phyloP scores from a whole-genome alignment of 108 stramenopile genomes.

The Cyclotella baltica region DNA sequence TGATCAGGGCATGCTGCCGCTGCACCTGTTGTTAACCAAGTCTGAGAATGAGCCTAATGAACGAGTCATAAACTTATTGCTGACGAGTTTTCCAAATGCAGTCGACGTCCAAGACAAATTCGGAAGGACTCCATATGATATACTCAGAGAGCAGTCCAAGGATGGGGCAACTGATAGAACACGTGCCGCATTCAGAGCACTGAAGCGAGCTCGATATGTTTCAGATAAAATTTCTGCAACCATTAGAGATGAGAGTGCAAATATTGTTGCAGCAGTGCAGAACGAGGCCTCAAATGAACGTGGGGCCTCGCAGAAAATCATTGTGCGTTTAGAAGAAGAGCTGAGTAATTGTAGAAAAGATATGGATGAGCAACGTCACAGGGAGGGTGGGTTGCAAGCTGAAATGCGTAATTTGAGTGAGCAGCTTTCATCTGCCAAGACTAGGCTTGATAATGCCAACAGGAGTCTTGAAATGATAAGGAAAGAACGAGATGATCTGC shows the following conservation, averaged over 20 bases:
- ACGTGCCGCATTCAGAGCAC: slow-evolving; percentile 56
- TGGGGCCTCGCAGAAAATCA: slow-evolving; percentile 57
- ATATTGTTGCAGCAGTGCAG: slow-evolving; percentile 49
- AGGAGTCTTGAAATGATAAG: slow-evolving; percentile 37
- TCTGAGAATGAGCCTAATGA: slow-evolving; percentile 57
- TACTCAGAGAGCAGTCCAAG: slow-evolving; percentile 52
- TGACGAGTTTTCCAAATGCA: slow-evolving; percentile 50
- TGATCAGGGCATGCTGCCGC: slow-evolving; percentile 59
- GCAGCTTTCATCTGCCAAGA: slow-evolving; percentile 29
- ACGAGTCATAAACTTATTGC: slow-evolving; percentile 48
- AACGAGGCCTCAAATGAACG: slow-evolving; percentile 58
- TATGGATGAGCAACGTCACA: slow-evolving; percentile 36
- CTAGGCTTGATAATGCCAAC: slow-evolving; percentile 30
- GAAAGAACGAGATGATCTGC: slow-evolving; percentile 51
- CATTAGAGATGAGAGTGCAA: slow-evolving; percentile 55
- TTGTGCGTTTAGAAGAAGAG: slow-evolving; percentile 60
- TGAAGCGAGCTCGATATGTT: slow-evolving; percentile 51
- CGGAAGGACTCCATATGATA: slow-evolving; percentile 55
- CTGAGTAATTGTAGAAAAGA: slow-evolving; percentile 44
- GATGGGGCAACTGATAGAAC: slow-evolving; percentile 46
- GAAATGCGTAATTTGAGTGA: slow-evolving; percentile 33
- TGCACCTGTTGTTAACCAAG: slow-evolving; percentile 49
- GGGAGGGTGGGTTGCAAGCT: slow-evolving; percentile 23
- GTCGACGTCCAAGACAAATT: slow-evolving; percentile 56
- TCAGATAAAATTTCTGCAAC: slow-evolving; percentile 51